Base-by-base conservation (phyloP, 306 rosid species). In the Gillenia trifoliata region DNA sequence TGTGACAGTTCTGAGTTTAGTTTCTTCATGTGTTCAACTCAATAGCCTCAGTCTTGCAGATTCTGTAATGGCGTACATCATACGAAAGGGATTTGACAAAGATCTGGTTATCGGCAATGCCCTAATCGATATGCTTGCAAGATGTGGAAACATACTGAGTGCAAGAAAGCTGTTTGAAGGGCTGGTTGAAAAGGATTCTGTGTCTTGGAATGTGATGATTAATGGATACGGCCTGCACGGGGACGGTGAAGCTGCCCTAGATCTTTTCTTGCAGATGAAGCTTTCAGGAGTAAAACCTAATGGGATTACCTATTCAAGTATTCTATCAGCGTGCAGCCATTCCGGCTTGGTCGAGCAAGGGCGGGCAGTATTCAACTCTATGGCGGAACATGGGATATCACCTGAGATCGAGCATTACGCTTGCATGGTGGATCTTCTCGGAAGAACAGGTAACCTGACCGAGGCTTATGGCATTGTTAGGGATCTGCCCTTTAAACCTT, bases 321-420 rank as follows among this genome's bases (percentile, higher is more conserved):
- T 83, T 66, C 71, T 83, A 71, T 83, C 86, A 3, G 77, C 78
- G 28, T 79, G 81, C 77, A 79, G 81, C 80, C 86, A 83, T 43
- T 65, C 80, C 54, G 76, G 83, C 52, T 66, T 83, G 49, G 75
- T 77, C 5, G 64, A 83, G 56, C 72, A 71, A 75, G 83, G 80
- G 71, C 65, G 36, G 36, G 11, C 19, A 72, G 31, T 75, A 15
- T 75, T 79, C 78, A 61, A 78, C 11, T 75, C 81, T 10, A 79
- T 83, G 83, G 49, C 57, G 38, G 68, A 71, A 33, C 33, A 52
- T 3, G 78, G 80, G 20, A 67, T 78, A 64, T 3, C 66, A 63
- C 75, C 62, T 8, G 30, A 54, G 40, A 28, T 67, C 25, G 82
- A 71, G 78, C 86, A 83, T 74, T 79, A 66, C 43, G 75, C 81